Evolutionary conservation across 106 monocot species (phyloP), one percentile per base, ranked within the genome.

Genomic region (Platanthera guangdongensis): DNA sequence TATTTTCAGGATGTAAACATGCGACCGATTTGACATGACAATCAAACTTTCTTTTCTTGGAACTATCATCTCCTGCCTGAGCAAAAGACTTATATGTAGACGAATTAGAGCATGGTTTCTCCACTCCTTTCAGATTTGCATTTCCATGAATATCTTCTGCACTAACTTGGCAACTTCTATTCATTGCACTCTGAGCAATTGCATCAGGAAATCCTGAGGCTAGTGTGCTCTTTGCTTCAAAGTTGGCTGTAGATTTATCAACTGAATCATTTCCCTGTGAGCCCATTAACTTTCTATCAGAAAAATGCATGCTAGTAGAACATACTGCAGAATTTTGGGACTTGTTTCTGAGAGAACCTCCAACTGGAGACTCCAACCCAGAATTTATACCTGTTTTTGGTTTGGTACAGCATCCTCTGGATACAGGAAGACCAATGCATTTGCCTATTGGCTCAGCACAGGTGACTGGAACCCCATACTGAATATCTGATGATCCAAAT

Each of bases 251-350:
- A 59, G 88, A 73, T 18, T 73, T 74, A 6, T 39, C 77, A 63
- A 80, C 19, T 52, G 74, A 76, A 89, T 82, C 86, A 75, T 75
- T 90, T 84, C 86, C 92, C 94, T 94, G 91, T 94, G 94, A 86
- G 80, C 88, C 94, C 88, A 86, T 80, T 77, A 92, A 89, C 47
- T 81, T 81, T 89, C 82, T 90, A 90, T 92, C 88, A 89, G 88
- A 80, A 83, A 73, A 82, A 73, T 84, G 75, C 74, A 80, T 78
- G 65, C 79, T 80, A 84, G 70, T 75, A 68, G 88, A 86, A 84
- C 79, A 86, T 79, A 77, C 74, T 81, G 79, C 80, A 80, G 79
- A 82, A 82, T 63, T 84, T 82, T 86, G 82, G 78, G 81, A 79
- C 80, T 82, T 89, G 64, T 74, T 84, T 84, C 76, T 83, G 81